Evolutionary conservation across 495 filamentous ascomycete species (phyloP).

Genomic region (Achaetomiella virescens): DNA sequence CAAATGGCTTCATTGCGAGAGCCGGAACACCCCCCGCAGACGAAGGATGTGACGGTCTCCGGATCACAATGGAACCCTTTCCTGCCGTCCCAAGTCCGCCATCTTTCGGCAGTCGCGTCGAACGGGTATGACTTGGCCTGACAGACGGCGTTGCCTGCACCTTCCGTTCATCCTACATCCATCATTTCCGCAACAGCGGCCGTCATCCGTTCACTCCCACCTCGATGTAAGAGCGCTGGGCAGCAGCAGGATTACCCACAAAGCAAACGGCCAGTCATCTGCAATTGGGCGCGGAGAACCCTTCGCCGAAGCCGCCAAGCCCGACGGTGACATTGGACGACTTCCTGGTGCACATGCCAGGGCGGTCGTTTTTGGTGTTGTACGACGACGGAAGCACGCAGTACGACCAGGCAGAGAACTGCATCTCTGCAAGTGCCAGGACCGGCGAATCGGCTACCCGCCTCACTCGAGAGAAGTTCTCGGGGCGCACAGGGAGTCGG

Average conservation of each 20-base stretch:
- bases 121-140: background rate
- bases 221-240: background rate
- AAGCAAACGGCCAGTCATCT: background rate
- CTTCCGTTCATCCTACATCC: background rate
- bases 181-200: background rate
- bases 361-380: background rate
- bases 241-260: background rate
- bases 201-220: slow-evolving; percentile 4
- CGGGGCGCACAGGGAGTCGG: background rate
- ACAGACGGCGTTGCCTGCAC: background rate
- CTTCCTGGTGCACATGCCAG: background rate
- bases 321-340: background rate
- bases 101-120: background rate
- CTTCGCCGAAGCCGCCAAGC: background rate
- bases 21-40: background rate
- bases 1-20: no score
- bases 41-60: background rate
- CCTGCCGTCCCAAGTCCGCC: background rate
- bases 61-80: background rate
- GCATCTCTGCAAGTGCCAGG: background rate
- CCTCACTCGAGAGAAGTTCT: background rate
- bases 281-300: background rate
- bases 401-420: background rate
- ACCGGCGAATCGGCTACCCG: background rate
- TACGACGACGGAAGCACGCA: background rate